Conservation (phyloP, 2,329 filamentous ascomycete species). For the Ophiostoma piceae region DNA sequence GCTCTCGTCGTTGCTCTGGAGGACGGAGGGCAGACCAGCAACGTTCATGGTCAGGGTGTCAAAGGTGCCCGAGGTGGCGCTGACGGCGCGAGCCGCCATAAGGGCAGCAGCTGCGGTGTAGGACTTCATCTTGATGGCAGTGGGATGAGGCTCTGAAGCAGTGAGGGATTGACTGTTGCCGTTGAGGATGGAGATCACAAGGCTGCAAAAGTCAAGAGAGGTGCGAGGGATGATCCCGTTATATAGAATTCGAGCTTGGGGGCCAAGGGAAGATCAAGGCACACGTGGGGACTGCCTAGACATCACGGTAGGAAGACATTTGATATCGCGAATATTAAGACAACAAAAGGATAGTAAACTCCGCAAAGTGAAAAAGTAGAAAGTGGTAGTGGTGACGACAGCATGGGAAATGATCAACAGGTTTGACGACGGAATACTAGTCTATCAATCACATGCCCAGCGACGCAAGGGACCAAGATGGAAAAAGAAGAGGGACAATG, state of each 20-base stretch:
- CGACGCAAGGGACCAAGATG: neutral
- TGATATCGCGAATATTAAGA: neutral
- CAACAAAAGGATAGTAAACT: neutral
- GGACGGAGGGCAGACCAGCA: constrained; percentile 51
- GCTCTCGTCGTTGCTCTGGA: constrained; percentile 56
- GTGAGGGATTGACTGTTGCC: neutral
- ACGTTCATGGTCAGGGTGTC: constrained; percentile 54
- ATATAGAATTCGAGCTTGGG: neutral
- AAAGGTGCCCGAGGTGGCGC: constrained; percentile 35
- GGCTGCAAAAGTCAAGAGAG: neutral
- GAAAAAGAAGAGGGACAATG: neutral
- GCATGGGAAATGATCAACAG: neutral
- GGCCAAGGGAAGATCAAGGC: neutral
- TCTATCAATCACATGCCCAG: neutral
- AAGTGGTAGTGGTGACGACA: neutral
- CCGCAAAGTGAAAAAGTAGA: neutral
- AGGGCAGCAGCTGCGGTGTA: constrained; percentile 4
- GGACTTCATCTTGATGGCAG: neutral
- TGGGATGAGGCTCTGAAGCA: neutral
- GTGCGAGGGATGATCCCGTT: neutral
- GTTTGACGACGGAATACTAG: neutral
- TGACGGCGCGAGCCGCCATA: neutral
- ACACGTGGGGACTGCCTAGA: constrained; percentile 1
- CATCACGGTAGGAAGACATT: neutral
- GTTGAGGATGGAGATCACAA: neutral